These are phyloP conservation scores for Ramalina peruviana DNA, from an alignment of 495 filamentous ascomycete genomes.

Conservation along the genomic window DNA sequence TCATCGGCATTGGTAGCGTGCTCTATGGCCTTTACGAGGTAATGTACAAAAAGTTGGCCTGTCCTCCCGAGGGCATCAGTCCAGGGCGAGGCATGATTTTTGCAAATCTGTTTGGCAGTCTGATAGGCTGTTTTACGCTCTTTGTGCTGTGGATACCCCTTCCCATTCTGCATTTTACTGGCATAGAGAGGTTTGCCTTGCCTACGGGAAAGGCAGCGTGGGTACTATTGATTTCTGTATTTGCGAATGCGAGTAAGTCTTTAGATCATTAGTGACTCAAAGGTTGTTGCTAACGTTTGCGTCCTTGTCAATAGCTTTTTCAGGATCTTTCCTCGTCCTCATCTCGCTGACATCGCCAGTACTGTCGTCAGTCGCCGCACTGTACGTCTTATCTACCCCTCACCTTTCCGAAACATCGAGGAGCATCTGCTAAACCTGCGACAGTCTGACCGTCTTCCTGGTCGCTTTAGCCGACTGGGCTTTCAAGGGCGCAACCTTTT, in stretches of 20 bases:
- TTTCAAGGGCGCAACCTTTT: conserved; percentile 60
- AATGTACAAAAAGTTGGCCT: conserved; percentile 81
- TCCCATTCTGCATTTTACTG: conserved; percentile 63
- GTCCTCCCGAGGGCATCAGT: conserved; percentile 77
- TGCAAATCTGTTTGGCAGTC: conserved; percentile 75
- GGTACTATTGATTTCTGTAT: conserved; percentile 64
- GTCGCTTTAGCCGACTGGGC: conserved; percentile 87
- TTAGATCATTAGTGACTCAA: background rate
- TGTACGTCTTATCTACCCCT: conserved; percentile 22
- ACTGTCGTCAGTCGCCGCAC: conserved; percentile 74
- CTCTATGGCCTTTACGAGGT: conserved; percentile 97
- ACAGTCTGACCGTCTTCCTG: conserved; percentile 75
- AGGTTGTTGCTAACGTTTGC: background rate
- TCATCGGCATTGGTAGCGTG: conserved; percentile 87
- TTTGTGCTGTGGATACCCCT: conserved; percentile 83
- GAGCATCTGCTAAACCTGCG: background rate
- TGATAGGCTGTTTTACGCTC: conserved; percentile 76
- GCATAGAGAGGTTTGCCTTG: conserved; percentile 68
- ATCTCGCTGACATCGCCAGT: conserved; percentile 89
- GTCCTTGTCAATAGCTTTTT: conserved; percentile 43
- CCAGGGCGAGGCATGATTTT: conserved; percentile 78
- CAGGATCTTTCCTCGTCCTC: conserved; percentile 83
- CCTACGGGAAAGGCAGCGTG: conserved; percentile 63
- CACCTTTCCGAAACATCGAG: background rate
- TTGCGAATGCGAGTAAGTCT: conserved; percentile 65